phyloP scores from a whole-genome alignment of 441 rosid genomes.

The Corymbia calophylla region DNA sequence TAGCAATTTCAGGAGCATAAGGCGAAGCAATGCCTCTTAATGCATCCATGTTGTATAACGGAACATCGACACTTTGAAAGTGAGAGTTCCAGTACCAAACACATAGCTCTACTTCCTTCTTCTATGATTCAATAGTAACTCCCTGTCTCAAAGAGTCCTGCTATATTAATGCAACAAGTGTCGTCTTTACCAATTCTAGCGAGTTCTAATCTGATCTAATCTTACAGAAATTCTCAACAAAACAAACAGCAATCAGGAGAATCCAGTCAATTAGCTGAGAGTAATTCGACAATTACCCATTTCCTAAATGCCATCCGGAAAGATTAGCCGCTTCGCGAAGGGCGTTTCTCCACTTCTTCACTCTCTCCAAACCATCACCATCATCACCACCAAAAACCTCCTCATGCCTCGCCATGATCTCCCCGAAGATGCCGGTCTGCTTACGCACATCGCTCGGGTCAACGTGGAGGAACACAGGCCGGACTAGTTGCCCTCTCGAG shows the following conservation, averaged over 20 bases:
- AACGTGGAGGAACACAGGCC: not conserved
- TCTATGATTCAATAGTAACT: not conserved
- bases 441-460: not conserved
- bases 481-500: not conserved
- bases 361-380: not conserved
- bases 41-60: not conserved
- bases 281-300: not conserved
- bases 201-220: not conserved
- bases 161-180: not conserved
- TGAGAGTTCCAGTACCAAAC: not conserved
- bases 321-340: not conserved
- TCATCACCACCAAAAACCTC: not conserved
- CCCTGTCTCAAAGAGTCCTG: not conserved
- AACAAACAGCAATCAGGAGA: not conserved
- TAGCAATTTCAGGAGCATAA: not conserved
- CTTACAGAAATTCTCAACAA: not conserved
- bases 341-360: not conserved
- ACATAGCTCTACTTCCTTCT: not conserved
- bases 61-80: not conserved
- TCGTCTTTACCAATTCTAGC: not conserved
- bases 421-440: not conserved
- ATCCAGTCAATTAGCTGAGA: not conserved
- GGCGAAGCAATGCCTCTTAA: not conserved
- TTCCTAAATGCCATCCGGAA: not conserved
- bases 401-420: not conserved